A percentile compares a stretch with the other conserved stretches of the same genome.
Evolutionary conservation across 2,329 filamentous ascomycete species (phyloP).

Genomic region (Sporothrix inflata): DNA sequence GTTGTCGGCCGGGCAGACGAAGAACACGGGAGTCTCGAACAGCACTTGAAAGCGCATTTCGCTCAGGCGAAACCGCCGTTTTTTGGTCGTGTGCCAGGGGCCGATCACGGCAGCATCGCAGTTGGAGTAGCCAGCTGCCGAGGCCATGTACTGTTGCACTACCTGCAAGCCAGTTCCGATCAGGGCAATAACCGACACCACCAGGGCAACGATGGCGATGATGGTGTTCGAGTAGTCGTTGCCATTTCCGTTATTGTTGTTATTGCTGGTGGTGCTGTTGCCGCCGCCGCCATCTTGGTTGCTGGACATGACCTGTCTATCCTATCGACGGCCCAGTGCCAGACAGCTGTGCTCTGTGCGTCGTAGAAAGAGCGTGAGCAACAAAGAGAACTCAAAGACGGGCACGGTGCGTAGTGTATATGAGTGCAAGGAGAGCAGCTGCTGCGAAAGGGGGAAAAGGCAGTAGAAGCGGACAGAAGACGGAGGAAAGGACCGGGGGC

Average conservation of each 20-base stretch:
- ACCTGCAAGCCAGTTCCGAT: conserved; percentile 52
- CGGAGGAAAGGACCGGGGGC: background rate
- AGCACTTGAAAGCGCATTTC: conserved; percentile 56
- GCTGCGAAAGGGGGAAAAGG: background rate
- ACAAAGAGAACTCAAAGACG: background rate
- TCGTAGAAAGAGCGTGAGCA: background rate
- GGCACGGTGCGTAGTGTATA: background rate
- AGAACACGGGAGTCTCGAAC: conserved; percentile 56
- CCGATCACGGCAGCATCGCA: conserved; percentile 55
- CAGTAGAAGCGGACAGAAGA: background rate
- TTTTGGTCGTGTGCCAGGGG: conserved; percentile 48
- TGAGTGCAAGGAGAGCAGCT: background rate
- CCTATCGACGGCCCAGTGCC: background rate
- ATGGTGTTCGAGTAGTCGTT: conserved; percentile 40
- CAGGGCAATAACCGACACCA: conserved; percentile 53
- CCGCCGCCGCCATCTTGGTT: background rate
- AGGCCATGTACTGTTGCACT: conserved; percentile 55
- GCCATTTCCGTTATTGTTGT: conserved; percentile 26
- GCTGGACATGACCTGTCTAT: conserved; percentile 5
- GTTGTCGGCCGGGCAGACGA: conserved; percentile 51
- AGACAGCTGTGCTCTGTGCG: background rate
- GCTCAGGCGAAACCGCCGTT: conserved; percentile 45
- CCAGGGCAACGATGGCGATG: conserved; percentile 50
- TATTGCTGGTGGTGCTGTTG: background rate
- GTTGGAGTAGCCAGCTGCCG: conserved; percentile 53